Base-by-base conservation (phyloP, 2,329 filamentous ascomycete species). In the Rhytidhysteron rufulum region DNA sequence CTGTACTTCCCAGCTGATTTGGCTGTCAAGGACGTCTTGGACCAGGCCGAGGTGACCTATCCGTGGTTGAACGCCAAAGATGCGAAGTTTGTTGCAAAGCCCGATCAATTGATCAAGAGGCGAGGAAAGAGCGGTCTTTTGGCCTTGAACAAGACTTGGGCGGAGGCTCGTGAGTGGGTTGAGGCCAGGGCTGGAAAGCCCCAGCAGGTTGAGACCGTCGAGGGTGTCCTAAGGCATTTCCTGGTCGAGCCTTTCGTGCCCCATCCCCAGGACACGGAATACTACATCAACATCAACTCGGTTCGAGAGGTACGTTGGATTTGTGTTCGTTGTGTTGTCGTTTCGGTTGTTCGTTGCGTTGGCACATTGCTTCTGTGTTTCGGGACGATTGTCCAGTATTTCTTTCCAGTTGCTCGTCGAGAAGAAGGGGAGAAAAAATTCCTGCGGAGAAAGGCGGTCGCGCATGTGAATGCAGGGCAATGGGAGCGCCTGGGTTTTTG, bases 251-350 rank as follows among this genome's bases (percentile, higher is more conserved):
- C 93, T 38, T 97, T 98, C 65, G 90, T 97, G 49, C 93, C 91
- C 62, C 93, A 98, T 73, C 86, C 90, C 51, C 80, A 89, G 60
- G 85, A 89, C 69, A 96, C 91, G 51, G 93, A 98, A 74, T 97
- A 97, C 78, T 98, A 98, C 76, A 95, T 98, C 78, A 96, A 96
- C 83, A 98, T 98, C 78, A 93, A 96, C 82, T 97, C 93, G 50
- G 90, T 95, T 64, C 87, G 93, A 78, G 93, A 97, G 84, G 93
- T 97, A 83, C 83, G 89, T 83, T 47, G 45, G 21, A 31, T 44
- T 34, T 17, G n/a, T 48, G 47, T 48, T 49, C 47, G 51, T 41
- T 39, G 38, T 37, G 2, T 16, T 27, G 31, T 19, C 32, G 16
- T 13, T 34, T 38, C 10, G 11, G 27, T 39, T 31, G 45, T 21